Percentiles rank a stretch among this genome's conserved stretches.
These are phyloP conservation scores for Pholiota conissans DNA, from an alignment of 768 basidiomycete genomes.

Conservation along the genomic window DNA sequence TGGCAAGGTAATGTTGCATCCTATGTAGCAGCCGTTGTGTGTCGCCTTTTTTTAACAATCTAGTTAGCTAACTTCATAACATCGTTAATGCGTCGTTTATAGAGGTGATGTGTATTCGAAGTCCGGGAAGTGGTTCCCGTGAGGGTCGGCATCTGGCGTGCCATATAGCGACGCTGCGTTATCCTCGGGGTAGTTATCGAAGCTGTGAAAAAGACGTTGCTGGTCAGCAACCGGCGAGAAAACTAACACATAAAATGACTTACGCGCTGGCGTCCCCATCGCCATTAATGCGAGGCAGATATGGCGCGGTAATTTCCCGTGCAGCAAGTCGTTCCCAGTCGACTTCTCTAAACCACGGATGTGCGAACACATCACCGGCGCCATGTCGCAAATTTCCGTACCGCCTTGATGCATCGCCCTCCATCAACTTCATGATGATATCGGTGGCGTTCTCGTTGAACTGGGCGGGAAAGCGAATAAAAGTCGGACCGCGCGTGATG, in stretches of 20 bases:
- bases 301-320: slow-evolving; percentile 93
- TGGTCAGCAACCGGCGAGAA: neutral
- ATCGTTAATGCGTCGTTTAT: neutral
- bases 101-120: slow-evolving; percentile 73
- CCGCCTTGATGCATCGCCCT: slow-evolving; percentile 82
- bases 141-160: slow-evolving; percentile 51
- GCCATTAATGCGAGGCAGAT: slow-evolving; percentile 86
- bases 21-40: neutral
- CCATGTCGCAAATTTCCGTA: slow-evolving; percentile 90
- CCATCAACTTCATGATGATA: slow-evolving; percentile 89
- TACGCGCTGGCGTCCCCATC: slow-evolving; percentile 97
- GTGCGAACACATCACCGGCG: slow-evolving; percentile 88
- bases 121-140: slow-evolving; percentile 72
- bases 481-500: slow-evolving; percentile 74
- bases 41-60: neutral
- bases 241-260: slow-evolving; percentile 29
- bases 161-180: slow-evolving; percentile 65
- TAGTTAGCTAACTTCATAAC: neutral
- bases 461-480: slow-evolving; percentile 76
- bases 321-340: slow-evolving; percentile 81
- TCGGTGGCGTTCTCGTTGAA: slow-evolving; percentile 79
- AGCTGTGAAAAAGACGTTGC: slow-evolving; percentile 39
- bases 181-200: slow-evolving; percentile 80
- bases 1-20: neutral
- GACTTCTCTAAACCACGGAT: slow-evolving; percentile 93